Evolutionary conservation across 176 grass and related monocot species (phyloP), one percentile per base, ranked within the genome.

Genomic region (Oryza meyeriana): DNA sequence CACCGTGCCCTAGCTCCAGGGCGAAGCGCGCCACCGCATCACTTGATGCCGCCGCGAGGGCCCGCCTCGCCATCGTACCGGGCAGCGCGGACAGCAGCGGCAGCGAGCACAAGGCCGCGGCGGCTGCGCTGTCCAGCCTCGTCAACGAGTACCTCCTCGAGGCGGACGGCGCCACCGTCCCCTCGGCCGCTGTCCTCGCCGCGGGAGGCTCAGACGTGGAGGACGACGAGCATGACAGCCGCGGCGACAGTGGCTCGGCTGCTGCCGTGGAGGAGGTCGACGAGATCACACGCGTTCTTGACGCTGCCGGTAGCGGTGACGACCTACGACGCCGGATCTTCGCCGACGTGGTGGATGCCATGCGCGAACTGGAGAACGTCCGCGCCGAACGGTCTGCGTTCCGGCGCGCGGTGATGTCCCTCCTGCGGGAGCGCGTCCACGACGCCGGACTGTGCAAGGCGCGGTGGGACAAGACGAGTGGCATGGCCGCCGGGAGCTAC

Each of bases 391-490:
- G 47, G 16, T 14, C 83, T 27, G 83, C 66, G 2, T 90, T 69
- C 61, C 79, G 79, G 58, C 74, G 83, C 2, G 61, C 79, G 33
- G 47, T 83, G 27, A 86, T 82, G 83, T 76, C 66, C 9, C 25
- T 40, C 41, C 66, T 90, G 17, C 79, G 66, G 24, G 83, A 74
- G 5, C 31, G 48, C 44, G 83, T 83, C 26, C 80, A 90, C 74
- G 75, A 90, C 75, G 88, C 88, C 0, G 88, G 88, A 22, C 71
- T 86, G 40, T 90, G 88, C 83, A 90, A 90, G 67, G 66, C 69
- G 35, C 8, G 79, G 62, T 90, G 88, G 88, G 79, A 69, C 59
- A 83, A 76, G 34, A 38, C 73, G 8, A 7, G 17, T 4, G 20
- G 3, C 3, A 13, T 83, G 25, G 45, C 48, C 61, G 73, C 74